These are phyloP conservation scores for Aspergillus homomorphus DNA, from an alignment of 495 filamentous ascomycete species.

Conservation along the genomic window DNA sequence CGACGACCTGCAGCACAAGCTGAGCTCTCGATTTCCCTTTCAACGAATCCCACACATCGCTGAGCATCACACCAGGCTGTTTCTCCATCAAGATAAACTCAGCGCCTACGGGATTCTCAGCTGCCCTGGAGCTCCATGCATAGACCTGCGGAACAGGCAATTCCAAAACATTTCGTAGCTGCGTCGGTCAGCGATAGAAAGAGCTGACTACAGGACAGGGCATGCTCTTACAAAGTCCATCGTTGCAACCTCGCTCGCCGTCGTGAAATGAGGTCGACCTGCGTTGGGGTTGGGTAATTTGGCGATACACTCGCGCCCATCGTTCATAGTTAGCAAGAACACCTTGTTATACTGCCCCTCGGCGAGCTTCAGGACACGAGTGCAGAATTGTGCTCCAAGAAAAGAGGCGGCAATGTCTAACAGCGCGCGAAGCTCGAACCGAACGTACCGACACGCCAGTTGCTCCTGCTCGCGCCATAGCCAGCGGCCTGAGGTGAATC, in stretches of 20 bases:
- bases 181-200: slow-evolving; percentile 21
- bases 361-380: slow-evolving; percentile 27
- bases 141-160: slow-evolving; percentile 31
- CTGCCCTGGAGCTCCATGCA: slow-evolving; percentile 28
- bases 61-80: slow-evolving; percentile 24
- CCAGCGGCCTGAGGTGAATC: slow-evolving; percentile 26
- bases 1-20: slow-evolving; percentile 28
- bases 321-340: slow-evolving; percentile 34
- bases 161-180: slow-evolving; percentile 22
- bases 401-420: slow-evolving; percentile 23
- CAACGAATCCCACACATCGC: slow-evolving; percentile 23
- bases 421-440: slow-evolving; percentile 25
- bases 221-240: slow-evolving; percentile 38
- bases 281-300: slow-evolving; percentile 38
- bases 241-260: slow-evolving; percentile 41
- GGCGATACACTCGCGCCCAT: slow-evolving; percentile 33
- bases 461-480: slow-evolving; percentile 28
- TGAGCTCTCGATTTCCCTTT: slow-evolving; percentile 23
- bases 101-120: slow-evolving; percentile 28
- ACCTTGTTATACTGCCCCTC: slow-evolving; percentile 42
- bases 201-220: slow-evolving; percentile 9
- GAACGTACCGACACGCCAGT: slow-evolving; percentile 25
- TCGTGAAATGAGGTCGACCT: slow-evolving; percentile 33
- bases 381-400: slow-evolving; percentile 23
- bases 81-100: slow-evolving; percentile 38